These are phyloP conservation scores for Paraconiothyrium sp. DNA, from an alignment of 2,329 filamentous ascomycete genomes.

Conservation along the genomic window DNA sequence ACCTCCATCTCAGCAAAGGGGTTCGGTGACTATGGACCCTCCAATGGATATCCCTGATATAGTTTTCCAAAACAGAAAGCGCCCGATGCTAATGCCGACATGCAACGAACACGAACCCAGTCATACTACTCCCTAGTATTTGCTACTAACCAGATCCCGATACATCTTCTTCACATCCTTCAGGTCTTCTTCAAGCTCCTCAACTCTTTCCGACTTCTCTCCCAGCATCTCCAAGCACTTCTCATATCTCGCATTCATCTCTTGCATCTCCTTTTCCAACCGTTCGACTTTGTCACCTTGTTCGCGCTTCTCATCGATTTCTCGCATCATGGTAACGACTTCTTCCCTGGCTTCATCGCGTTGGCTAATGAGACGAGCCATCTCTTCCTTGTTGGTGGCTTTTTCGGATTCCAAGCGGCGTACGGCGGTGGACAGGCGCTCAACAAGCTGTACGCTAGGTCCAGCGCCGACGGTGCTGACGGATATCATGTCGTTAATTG, in stretches of 20 bases:
- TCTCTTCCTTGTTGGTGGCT: conserved; percentile 85
- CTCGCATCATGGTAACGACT: conserved; percentile 89
- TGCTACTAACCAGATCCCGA: conserved; percentile 87
- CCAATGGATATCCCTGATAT: background rate
- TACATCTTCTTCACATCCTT: conserved; percentile 96
- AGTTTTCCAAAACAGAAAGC: background rate
- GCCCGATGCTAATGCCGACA: background rate
- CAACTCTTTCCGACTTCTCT: conserved; percentile 94
- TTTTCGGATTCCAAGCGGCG: conserved; percentile 92
- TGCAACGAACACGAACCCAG: background rate
- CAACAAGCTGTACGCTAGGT: conserved; percentile 92
- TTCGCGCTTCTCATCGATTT: conserved; percentile 75
- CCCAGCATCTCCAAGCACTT: conserved; percentile 94
- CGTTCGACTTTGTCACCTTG: conserved; percentile 68
- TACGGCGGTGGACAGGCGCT: conserved; percentile 93
- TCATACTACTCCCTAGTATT: conserved; percentile 62
- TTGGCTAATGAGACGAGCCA: conserved; percentile 80
- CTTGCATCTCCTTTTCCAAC: conserved; percentile 73
- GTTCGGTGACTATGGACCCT: background rate
- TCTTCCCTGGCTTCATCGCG: conserved; percentile 91
- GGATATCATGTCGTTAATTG: conserved; percentile 78
- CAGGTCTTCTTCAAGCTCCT: conserved; percentile 89
- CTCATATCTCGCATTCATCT: conserved; percentile 81
- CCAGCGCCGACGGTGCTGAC: conserved; percentile 90
- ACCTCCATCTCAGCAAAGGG: no score